phyloP scores from a whole-genome alignment of 805 yeast genomes.

The Diddensiella santjacobensis region DNA sequence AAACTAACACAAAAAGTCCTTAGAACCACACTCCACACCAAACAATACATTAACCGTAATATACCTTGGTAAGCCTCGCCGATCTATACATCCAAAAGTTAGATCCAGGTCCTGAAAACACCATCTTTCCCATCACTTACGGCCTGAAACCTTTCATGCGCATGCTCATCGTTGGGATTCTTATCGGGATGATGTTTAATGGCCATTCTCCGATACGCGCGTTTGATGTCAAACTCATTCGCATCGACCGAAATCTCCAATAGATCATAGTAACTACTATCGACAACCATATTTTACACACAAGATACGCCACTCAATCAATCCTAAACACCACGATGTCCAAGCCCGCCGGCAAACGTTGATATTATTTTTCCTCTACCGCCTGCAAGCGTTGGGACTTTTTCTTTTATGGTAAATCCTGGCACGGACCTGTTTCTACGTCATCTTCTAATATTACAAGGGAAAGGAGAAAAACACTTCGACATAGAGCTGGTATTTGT shows the following conservation, averaged over 20 bases:
- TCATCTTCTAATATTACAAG: neutral
- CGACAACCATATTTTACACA: conserved; percentile 93
- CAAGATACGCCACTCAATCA: too few relatives aligned
- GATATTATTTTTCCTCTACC: too few relatives aligned
- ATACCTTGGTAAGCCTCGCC: conserved; percentile 46
- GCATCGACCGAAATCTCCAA: conserved; percentile 69
- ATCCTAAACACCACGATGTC: too few relatives aligned
- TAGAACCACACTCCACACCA: neutral
- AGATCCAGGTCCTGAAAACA: too few relatives aligned
- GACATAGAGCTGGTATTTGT: neutral
- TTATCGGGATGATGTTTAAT: conserved; percentile 92
- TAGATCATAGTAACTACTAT: conserved; percentile 80
- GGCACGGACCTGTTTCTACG: neutral
- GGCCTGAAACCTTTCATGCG: conserved; percentile 80
- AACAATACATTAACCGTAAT: neutral
- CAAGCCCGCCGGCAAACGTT: too few relatives aligned
- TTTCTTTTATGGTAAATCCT: too few relatives aligned
- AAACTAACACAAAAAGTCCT: conserved; percentile 47
- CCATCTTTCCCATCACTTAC: neutral
- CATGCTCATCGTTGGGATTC: conserved; percentile 89
- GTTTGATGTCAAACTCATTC: conserved; percentile 76
- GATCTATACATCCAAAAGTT: conserved; percentile 27
- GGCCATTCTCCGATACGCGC: conserved; percentile 89
- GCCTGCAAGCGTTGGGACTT: neutral
- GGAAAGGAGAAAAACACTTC: neutral